phyloP scores from a whole-genome alignment of 768 basidiomycete genomes.

The Collybia mongolica region DNA sequence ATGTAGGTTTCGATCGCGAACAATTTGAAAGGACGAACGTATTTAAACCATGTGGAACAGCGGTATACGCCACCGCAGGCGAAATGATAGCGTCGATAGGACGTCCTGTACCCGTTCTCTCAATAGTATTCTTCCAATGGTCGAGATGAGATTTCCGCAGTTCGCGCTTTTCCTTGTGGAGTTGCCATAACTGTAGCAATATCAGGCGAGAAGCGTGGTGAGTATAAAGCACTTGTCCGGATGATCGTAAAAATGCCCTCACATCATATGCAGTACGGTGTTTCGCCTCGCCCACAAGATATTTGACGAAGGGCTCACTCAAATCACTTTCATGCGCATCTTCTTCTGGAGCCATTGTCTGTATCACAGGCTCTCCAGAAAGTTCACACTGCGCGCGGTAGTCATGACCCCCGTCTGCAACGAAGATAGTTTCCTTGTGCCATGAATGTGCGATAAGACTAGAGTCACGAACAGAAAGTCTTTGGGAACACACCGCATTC shows the following conservation, averaged over 20 bases:
- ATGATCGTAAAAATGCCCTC: not conserved
- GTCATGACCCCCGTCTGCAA: constrained; percentile 52
- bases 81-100: constrained; percentile 75
- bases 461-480: not conserved
- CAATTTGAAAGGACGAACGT: constrained; percentile 29
- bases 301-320: constrained; percentile 41
- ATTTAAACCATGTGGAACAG: constrained; percentile 62
- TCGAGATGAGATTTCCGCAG: constrained; percentile 61
- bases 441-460: constrained; percentile 7
- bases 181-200: constrained; percentile 57
- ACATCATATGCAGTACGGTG: constrained; percentile 44
- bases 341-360: constrained; percentile 44
- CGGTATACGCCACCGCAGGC: constrained; percentile 58
- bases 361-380: constrained; percentile 57
- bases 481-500: constrained; percentile 33
- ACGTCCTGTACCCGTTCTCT: constrained; percentile 57
- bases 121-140: constrained; percentile 55
- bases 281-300: constrained; percentile 41
- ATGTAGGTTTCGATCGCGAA: not conserved
- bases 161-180: constrained; percentile 49
- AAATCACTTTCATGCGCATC: constrained; percentile 22
- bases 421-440: constrained; percentile 47
- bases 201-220: constrained; percentile 22
- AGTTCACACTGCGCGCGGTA: constrained; percentile 37
- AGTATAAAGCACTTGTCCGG: not conserved